Base-by-base conservation (phyloP, 208 protist genomes). In the Crithidia expoeki region DNA sequence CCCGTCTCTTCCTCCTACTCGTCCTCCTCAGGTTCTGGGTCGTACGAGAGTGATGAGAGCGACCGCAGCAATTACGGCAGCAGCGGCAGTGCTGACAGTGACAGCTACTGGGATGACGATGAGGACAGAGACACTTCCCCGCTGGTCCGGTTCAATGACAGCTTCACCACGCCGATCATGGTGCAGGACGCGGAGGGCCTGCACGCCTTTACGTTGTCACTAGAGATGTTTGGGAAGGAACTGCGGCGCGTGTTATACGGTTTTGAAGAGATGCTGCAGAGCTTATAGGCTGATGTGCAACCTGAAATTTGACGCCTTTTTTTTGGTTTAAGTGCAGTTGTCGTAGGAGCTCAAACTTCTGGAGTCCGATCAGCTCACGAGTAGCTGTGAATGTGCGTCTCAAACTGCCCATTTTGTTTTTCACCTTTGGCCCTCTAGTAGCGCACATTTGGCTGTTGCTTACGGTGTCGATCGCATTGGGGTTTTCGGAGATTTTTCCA, bases 151-250 rank as follows among this genome's bases (percentile, higher is more conserved):
- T 88, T 84, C 66, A 80, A 83, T 52, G 83, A 89, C 44, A 89
- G 81, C 68, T 91, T 92, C 61, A 81, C 58, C 14, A 84, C 80
- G 16, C 85, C 89, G 2, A 80, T 90, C 27, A 90, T 81, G 11
- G 81, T 88, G 23, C 67, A 74, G 40, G 89, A 94, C 51, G 79
- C 84, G 11, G 89, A 94, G 55, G 85, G 85, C 0, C 72, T 94
- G 28, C 89, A 94, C 50, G 52, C 79, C 25, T 85, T 84, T 27
- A 81, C 89, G 11, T 57, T 91, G 40, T 55, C 85, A 19, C 62
- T 92, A 10, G 79, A 89, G 59, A 89, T 94, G 85, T 80, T 92
- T 33, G 79, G 71, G 10, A 87, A 84, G 55, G 85, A 94, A 70
- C 52, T 91, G 56, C 82, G 81, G 21, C 77, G 77, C n/a, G 72